Evolutionary conservation across 306 rosid species (phyloP), one percentile per base, ranked within the genome.

Genomic region (Lathyrus oleraceus): DNA sequence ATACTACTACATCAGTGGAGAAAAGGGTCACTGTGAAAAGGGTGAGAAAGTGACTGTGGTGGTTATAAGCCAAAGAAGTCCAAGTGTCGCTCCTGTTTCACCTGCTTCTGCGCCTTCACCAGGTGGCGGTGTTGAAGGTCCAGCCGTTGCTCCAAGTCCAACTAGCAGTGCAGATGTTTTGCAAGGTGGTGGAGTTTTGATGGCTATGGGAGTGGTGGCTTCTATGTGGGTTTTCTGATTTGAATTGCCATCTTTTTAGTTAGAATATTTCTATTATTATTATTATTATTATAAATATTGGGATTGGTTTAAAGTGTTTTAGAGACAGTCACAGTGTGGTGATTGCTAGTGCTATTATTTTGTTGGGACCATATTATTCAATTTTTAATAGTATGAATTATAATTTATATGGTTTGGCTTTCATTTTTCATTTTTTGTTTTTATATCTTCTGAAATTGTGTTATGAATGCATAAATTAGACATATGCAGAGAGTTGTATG

Each of bases 1-100:
- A 9, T 82, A 64, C 78, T 88, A 82, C 35, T 93, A 86, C 91
- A 85, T 93, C 20, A 93, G 96, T 56, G 98, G 96, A 15, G 82
- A 65, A 51, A 77, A 84, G 60, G 93, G 86, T 4, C 84, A 83
- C 69, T 90, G 97, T 53, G 82, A 88, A 59, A 81, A 90, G 81
- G 97, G 94, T 27, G 85, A 90, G 78, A 93, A 87, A 84, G 35
- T 93, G 1, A 8, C 76, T 17, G 81, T 93, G 19, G 89, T 88
- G 25, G 98, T 93, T 12, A 2, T 93, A 30, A 69, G 85, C 39
- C 96, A 77, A 11, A 87, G 91, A 52, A 11, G 35, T 30, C 8
- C 30, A 21, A 7, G 39, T 35, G 39, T 0, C 2, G 10, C 5
- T 51, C 13, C n/a, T 53, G 16, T 8, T 40, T n/a, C 76, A 9